Evolutionary conservation across 805 yeast genomes (phyloP).

Genomic region (Deakozyma indianensis): DNA sequence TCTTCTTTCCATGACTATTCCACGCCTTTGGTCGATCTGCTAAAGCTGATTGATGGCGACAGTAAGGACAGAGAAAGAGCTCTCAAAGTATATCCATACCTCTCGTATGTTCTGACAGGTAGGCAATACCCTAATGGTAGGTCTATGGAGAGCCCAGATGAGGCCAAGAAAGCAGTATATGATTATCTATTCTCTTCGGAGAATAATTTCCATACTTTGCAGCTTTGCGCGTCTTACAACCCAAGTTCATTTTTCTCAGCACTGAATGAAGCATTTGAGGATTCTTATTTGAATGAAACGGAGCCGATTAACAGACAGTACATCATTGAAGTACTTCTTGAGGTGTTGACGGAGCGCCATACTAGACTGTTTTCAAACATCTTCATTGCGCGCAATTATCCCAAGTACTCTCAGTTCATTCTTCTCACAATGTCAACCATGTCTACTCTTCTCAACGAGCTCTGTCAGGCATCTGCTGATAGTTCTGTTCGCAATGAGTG

Average conservation of each 20-base stretch:
- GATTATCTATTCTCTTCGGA: conserved; percentile 44
- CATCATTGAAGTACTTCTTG: conserved; percentile 56
- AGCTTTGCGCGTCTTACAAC: conserved; percentile 2
- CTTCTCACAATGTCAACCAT: conserved; percentile 49
- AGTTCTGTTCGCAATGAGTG: conserved; percentile 36
- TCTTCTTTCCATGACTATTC: conserved; percentile 51
- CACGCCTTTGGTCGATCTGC: conserved; percentile 54
- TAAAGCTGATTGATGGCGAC: conserved; percentile 19
- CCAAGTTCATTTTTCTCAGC: conserved; percentile 40
- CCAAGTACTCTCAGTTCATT: conserved; percentile 76
- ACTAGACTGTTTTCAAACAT: conserved; percentile 28
- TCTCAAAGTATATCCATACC: conserved; percentile 38
- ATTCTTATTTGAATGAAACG: conserved; percentile 54
- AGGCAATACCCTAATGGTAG: conserved; percentile 66
- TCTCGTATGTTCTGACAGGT: conserved; percentile 60
- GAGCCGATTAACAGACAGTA: conserved; percentile 55
- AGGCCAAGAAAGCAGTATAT: conserved; percentile 24
- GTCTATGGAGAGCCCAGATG: conserved; percentile 23
- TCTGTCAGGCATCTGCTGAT: conserved; percentile 22
- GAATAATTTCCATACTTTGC: conserved; percentile 4
- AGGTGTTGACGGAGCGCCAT: conserved; percentile 31
- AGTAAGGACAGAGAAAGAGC: conserved; percentile 9
- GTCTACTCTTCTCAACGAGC: conserved; percentile 30
- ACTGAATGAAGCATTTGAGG: conserved; percentile 75
- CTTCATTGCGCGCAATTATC: conserved; percentile 65